Base-by-base conservation (phyloP, 805 yeast genomes). In the Yamadazyma phyllophila region DNA sequence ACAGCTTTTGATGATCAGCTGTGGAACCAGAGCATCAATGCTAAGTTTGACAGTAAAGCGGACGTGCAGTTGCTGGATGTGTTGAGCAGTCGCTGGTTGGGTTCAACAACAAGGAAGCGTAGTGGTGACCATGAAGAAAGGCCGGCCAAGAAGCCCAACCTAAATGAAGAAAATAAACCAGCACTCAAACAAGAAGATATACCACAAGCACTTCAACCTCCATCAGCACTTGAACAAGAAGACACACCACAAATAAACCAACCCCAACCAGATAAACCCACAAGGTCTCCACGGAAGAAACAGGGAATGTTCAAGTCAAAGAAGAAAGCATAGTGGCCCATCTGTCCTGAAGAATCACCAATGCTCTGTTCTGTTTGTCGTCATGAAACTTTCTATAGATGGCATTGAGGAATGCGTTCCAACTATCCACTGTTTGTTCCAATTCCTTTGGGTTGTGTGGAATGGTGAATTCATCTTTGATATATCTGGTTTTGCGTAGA, bases 311-410 rank as follows among this genome's bases (percentile, higher is more conserved):
- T 45, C 16, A 36, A 36, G 48, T 26, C 39, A 32, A 45, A 26
- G 42, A 45, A 41, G 48, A 40, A 40, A 31, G 16, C 39, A 50
- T 43, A 44, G 42, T 9, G 8, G 34, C 24, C 79, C 80, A 74
- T 45, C 75, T 52, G 12, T 60, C 48, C 2, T 62, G 50, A 4
- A 68, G 50, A 27, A 43, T 42, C 6, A 54, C 54, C 26, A 79
- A 54, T 6, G 72, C 66, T 9, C 50, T 41, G 17, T 56, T 51
- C 44, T 65, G 67, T 24, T 49, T 37, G 16, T 51, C 56, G 41
- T 57, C 57, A 61, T 66, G 55, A 35, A 55, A 61, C 10, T 45
- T 53, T n/a, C 39, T 39, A 52, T 81, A 82, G 7, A 83, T 56
- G 5, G n/a, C 27, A 24, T 13, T 33, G 15, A 44, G 36, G 6